phyloP scores from a whole-genome alignment of 495 filamentous ascomycete genomes.

The Achaetomiella virescens region DNA sequence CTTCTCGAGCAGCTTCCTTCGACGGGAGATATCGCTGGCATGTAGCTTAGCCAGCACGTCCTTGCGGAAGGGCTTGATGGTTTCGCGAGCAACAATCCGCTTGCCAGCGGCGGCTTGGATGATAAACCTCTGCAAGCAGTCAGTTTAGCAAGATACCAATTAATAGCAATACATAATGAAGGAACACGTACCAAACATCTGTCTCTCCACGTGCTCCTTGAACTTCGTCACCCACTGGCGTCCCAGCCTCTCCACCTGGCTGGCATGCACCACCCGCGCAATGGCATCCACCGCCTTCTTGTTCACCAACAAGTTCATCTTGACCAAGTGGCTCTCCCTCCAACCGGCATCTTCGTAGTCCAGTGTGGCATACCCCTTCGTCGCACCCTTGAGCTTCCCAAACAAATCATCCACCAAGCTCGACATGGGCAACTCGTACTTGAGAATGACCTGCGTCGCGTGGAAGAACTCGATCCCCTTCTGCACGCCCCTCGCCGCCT shows the following conservation, averaged over 20 bases:
- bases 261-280: conserved; percentile 76
- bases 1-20: conserved; percentile 86
- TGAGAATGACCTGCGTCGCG: conserved; percentile 89
- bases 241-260: conserved; percentile 70
- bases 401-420: conserved; percentile 96
- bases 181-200: conserved; percentile 60
- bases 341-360: conserved; percentile 96
- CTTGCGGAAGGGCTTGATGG: conserved; percentile 94
- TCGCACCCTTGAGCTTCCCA: conserved; percentile 87
- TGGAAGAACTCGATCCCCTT: conserved; percentile 85
- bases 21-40: conserved; percentile 75
- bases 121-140: conserved; percentile 58
- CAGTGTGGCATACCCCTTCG: conserved; percentile 67
- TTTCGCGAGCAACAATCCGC: conserved; percentile 83
- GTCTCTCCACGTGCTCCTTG: conserved; percentile 90
- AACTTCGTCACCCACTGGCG: conserved; percentile 90
- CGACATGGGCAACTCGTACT: conserved; percentile 80
- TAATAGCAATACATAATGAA: not conserved
- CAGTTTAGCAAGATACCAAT: not conserved
- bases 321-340: conserved; percentile 71
- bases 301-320: conserved; percentile 90
- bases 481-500: conserved; percentile 80
- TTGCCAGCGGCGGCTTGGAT: conserved; percentile 88
- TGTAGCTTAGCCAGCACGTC: conserved; percentile 91
- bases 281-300: conserved; percentile 88